phyloP scores from a whole-genome alignment of 1,284 basidiomycete species.

The Termitomyces sp. region DNA sequence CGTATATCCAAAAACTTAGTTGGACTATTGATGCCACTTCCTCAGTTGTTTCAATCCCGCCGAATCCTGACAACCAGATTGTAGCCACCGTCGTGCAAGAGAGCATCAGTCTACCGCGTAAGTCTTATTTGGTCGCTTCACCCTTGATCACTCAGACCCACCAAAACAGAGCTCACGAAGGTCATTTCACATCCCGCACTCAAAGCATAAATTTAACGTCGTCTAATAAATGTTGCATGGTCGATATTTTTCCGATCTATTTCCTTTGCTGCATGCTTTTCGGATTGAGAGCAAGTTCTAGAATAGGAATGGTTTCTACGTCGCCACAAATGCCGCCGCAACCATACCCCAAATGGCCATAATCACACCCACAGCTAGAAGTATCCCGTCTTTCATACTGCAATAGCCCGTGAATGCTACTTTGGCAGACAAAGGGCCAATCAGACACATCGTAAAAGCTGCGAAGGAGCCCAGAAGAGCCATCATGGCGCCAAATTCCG shows the following conservation, averaged over 20 bases:
- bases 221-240: neutral
- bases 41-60: constrained; percentile 68
- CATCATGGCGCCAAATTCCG: constrained; percentile 87
- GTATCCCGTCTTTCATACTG: constrained; percentile 45
- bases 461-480: constrained; percentile 86
- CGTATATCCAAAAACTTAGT: constrained; percentile 65
- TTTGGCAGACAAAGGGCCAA: constrained; percentile 71
- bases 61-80: constrained; percentile 93
- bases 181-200: constrained; percentile 68
- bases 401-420: constrained; percentile 50
- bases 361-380: constrained; percentile 52
- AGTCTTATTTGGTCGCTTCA: constrained; percentile 29
- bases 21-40: constrained; percentile 67
- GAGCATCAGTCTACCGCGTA: constrained; percentile 83
- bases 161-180: constrained; percentile 70
- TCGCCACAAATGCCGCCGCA: constrained; percentile 58
- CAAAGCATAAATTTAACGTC: constrained; percentile 21
- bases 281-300: neutral
- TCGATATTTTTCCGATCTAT: neutral
- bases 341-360: constrained; percentile 81
- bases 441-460: constrained; percentile 79
- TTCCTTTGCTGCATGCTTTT: neutral
- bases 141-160: constrained; percentile 4
- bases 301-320: neutral
- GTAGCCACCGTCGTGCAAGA: constrained; percentile 93